phyloP scores from a whole-genome alignment of 805 yeast genomes.

The Tetrapisispora pingtungensis region DNA sequence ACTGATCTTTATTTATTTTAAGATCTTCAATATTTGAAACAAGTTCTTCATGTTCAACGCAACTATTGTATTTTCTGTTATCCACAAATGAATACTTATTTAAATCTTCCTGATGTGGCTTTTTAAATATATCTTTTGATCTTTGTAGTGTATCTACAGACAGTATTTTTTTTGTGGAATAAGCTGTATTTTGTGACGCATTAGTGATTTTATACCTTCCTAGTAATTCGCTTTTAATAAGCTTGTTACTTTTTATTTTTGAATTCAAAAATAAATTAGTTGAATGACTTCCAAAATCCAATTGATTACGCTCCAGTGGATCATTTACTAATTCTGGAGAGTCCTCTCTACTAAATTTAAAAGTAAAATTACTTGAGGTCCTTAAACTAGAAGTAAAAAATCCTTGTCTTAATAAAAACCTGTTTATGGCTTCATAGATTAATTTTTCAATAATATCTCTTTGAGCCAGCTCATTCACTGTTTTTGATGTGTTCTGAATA shows the following conservation, averaged over 20 bases:
- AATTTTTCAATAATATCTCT: conserved; percentile 25
- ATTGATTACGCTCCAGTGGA: too few species aligned
- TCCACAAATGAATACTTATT: too few species aligned
- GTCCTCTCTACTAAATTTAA: too few species aligned
- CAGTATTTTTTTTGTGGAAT: too few species aligned
- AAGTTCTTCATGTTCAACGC: too few species aligned
- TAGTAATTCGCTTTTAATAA: not conserved
- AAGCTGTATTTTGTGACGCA: too few species aligned
- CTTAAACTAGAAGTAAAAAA: conserved; percentile 3
- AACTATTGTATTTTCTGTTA: too few species aligned
- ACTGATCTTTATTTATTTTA: conserved; percentile 9
- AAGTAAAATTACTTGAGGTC: too few species aligned
- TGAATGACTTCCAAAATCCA: not conserved
- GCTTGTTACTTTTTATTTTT: not conserved
- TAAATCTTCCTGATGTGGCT: too few species aligned
- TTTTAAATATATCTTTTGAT: too few species aligned
- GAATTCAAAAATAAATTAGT: not conserved
- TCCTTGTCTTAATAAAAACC: conserved; percentile 22
- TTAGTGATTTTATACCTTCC: conserved; percentile 2
- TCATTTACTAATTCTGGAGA: too few species aligned
- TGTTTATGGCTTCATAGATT: conserved; percentile 23
- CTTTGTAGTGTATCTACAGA: too few species aligned
- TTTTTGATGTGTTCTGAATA: conserved; percentile 34
- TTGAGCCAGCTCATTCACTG: conserved; percentile 20
- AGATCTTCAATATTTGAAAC: not conserved